These are phyloP conservation scores for Petasospora rhodanensis DNA, from an alignment of 1,139 yeast genomes.

Conservation along the genomic window DNA sequence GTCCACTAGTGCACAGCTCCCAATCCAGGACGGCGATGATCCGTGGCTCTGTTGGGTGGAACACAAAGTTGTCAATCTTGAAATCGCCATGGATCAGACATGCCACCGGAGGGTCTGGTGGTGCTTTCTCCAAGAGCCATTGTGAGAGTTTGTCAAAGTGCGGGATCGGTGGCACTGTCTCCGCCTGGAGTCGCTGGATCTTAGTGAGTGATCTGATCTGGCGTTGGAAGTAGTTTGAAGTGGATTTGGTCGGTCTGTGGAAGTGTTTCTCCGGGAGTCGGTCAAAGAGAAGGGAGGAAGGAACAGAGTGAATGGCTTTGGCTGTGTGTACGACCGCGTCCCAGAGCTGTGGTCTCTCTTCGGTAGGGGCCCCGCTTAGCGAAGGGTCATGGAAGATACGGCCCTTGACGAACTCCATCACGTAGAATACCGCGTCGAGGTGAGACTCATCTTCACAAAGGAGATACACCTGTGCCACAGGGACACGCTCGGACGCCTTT, in stretches of 20 bases:
- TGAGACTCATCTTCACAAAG: constrained; percentile 50
- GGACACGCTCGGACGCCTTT: constrained; percentile 33
- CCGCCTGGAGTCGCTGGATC: constrained; percentile 49
- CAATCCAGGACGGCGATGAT: constrained; percentile 62
- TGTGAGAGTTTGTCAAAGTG: constrained; percentile 39
- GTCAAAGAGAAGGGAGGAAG: constrained; percentile 41
- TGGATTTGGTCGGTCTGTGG: constrained; percentile 33
- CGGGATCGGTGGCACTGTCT: constrained; percentile 48
- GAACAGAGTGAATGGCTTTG: constrained; percentile 48
- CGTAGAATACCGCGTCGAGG: constrained; percentile 49
- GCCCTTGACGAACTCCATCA: constrained; percentile 60
- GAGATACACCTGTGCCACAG: constrained; percentile 44
- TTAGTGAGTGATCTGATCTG: constrained; percentile 48
- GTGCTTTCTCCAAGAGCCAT: constrained; percentile 41
- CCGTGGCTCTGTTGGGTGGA: constrained; percentile 44
- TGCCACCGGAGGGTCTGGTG: constrained; percentile 44
- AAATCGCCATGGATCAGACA: constrained; percentile 64
- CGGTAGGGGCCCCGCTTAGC: constrained; percentile 33
- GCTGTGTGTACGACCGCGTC: constrained; percentile 47
- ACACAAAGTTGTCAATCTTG: constrained; percentile 59
- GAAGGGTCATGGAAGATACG: constrained; percentile 54
- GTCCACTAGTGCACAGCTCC: constrained; percentile 68
- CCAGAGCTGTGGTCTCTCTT: constrained; percentile 38
- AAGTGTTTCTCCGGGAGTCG: constrained; percentile 44
- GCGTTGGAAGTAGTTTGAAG: constrained; percentile 45